Evolutionary conservation across 2,329 filamentous ascomycete species (phyloP), one percentile per base, ranked within the genome.

Genomic region (Ciborinia camelliae): DNA sequence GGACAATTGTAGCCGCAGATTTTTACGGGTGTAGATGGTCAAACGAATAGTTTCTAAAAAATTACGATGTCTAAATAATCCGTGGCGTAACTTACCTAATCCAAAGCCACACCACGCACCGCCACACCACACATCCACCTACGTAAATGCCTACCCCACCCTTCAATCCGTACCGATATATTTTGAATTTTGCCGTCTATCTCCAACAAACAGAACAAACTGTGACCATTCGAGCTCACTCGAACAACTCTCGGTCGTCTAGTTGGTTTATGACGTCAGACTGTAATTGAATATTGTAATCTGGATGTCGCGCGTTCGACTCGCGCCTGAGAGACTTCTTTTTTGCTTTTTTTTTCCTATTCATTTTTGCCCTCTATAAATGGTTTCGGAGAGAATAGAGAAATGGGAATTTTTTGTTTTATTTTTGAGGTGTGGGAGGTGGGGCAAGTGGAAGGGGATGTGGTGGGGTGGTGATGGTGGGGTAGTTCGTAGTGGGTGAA

Each of bases 201-300:
- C 0, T 0, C 1, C 20, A 63, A 26, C 62, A 63, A 63, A 59
- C 14, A 50, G 18, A 50, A 26, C 52, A 58, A 59, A 63, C 35
- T 61, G 58, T 50, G 47, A 37, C 58, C 58, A 58, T 63, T 58
- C 62, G 48, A 32, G 59, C 0, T 26, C 45, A 62, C 35, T 54
- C 47, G 48, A 39, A 51, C 20, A 26, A 63, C 62, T 57, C 62
- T 59, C 62, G 62, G 62, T 63, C 62, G 62, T 63, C 62, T 63
- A 63, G 62, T 63, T 63, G 62, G 62, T 63, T 63, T 63, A 63
- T 63, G 62, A 51, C 62, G 62, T 63, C 53, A 47, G 62, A 58
- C 62, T 63, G 62, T 63, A 63, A 63, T 63, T 63, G 62, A 7
- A 35, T 0, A 32, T 20, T 58, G 15, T 26, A 2, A 58, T 51